phyloP scores from a whole-genome alignment of 495 filamentous ascomycete genomes.

The Penicillium odoratum region DNA sequence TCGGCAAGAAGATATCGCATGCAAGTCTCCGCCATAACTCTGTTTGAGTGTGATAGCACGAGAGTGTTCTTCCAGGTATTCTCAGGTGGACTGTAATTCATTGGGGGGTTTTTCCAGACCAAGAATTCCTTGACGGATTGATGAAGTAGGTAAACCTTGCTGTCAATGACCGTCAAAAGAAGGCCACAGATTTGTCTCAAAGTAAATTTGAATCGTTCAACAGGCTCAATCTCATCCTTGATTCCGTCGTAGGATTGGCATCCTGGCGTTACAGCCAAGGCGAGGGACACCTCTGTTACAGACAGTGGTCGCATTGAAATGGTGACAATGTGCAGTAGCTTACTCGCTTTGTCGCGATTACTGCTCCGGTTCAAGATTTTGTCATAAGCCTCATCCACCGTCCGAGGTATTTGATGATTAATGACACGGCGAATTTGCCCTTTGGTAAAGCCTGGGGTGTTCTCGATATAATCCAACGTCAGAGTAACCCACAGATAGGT shows the following conservation, averaged over 20 bases:
- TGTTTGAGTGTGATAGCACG: no score
- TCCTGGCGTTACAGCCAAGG: constrained; percentile 25
- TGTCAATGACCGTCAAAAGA: constrained; percentile 36
- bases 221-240: neutral
- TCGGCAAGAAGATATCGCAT: no score
- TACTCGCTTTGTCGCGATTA: constrained; percentile 27
- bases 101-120: neutral
- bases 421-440: neutral
- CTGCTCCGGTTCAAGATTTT: constrained; percentile 34
- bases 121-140: constrained; percentile 29
- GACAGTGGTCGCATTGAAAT: constrained; percentile 40
- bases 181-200: constrained; percentile 41
- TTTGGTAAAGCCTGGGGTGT: constrained; percentile 17
- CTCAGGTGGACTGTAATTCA: no score
- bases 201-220: constrained; percentile 17
- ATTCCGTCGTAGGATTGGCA: neutral
- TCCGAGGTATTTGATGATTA: constrained; percentile 29
- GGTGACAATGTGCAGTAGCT: constrained; percentile 39
- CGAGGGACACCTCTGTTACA: constrained; percentile 39
- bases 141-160: constrained; percentile 42
- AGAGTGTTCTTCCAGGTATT: no score
- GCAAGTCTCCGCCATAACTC: no score
- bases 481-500: constrained; percentile 51
- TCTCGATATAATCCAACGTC: constrained; percentile 33
- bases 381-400: constrained; percentile 42